phyloP scores from a whole-genome alignment of 129 eudicot genomes.

The Flaveria sonorensis region DNA sequence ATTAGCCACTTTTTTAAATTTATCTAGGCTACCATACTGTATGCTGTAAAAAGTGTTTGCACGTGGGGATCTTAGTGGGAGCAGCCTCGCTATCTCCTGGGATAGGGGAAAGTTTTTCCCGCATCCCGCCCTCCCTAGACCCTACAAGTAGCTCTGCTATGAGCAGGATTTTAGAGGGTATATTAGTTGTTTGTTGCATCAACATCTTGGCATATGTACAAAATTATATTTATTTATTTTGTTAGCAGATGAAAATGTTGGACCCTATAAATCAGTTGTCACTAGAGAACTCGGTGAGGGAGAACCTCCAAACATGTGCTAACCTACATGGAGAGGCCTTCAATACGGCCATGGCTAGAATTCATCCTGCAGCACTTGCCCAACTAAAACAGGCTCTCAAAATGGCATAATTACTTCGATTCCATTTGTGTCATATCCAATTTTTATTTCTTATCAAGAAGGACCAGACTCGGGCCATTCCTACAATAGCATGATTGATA shows the following conservation, averaged over 20 bases:
- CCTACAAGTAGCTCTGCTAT: no score
- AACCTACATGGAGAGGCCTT: slow-evolving; percentile 85
- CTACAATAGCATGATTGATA: slow-evolving; percentile 24
- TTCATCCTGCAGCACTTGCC: slow-evolving; percentile 86
- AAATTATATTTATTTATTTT: slow-evolving; percentile 4
- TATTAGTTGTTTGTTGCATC: not conserved
- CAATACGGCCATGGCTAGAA: slow-evolving; percentile 72
- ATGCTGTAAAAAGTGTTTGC: no score
- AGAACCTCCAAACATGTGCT: slow-evolving; percentile 91
- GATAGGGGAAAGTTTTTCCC: no score
- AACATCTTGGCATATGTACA: slow-evolving; percentile 8
- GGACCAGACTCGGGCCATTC: slow-evolving; percentile 23
- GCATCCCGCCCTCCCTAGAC: no score
- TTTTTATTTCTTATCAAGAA: slow-evolving; percentile 31
- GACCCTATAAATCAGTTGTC: slow-evolving; percentile 83
- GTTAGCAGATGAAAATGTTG: slow-evolving; percentile 66
- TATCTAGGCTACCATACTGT: no score
- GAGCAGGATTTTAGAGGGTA: no score
- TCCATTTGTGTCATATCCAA: slow-evolving; percentile 19
- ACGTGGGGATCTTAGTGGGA: no score
- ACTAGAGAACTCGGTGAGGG: slow-evolving; percentile 81
- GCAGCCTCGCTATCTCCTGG: no score
- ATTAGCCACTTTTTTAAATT: no score
- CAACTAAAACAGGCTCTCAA: slow-evolving; percentile 88
- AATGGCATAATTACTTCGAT: slow-evolving; percentile 51